Evolutionary conservation across 1,139 yeast species (phyloP), one percentile per base, ranked within the genome.

Genomic region (Candida dubliniensis): DNA sequence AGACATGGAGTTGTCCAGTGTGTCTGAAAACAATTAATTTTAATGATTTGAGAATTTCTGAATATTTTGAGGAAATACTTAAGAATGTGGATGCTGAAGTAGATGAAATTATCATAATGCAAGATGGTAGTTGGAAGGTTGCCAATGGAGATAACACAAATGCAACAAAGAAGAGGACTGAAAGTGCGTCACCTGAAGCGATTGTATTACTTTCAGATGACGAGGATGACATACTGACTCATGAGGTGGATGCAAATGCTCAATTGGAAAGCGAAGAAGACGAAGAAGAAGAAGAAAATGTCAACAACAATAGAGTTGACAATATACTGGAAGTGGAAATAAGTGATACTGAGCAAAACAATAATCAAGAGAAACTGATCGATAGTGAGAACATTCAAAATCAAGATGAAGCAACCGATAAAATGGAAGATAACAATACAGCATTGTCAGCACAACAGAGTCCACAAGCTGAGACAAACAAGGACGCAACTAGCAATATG

Each of bases 1-100:
- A 90, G 0, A 73, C 81, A 0, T 84, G 89, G 89, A 64, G 63
- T 34, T 86, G 95, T 55, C 93, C 93, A 0, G 70, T 82, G 9
- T 86, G 95, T 56, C 75, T 71, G 44, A 61, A 59, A 4, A 47
- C 54, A 5, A 56, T 82, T 2, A 59, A 66, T 3, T 58, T 81
- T 1, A 67, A 72, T 10, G 81, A 80, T 49, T 60, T 86, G 46
- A 78, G 83, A 0, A 61, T 84, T 1, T 82, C 83, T 47, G 89
- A 84, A 48, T 85, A 77, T 57, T 76, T 83, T 34, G 54, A 61
- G 36, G 82, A 79, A 11, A 74, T 85, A 34, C 53, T 85, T 12
- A 54, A 66, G 1, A 51, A 57, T 5, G 77, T 81, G 0, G 57
- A 59, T n/a, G 74, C 67, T 3, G 77, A 74, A 15, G 73, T 74